These are phyloP conservation scores for Mrakia frigida DNA, from an alignment of 768 basidiomycete genomes.

Conservation along the genomic window DNA sequence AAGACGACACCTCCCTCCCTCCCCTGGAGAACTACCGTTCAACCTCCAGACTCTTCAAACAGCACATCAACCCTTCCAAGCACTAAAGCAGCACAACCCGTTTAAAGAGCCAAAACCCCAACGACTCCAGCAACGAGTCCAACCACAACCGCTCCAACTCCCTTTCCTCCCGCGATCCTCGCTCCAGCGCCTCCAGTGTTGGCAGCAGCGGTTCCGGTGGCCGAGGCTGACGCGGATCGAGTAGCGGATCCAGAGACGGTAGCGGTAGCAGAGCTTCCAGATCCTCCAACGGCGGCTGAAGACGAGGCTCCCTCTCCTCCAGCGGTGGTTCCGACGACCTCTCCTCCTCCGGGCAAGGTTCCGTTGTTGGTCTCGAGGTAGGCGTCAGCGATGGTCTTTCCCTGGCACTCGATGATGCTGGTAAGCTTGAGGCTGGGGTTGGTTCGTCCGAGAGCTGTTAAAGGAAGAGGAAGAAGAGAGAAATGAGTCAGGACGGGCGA, in stretches of 20 bases:
- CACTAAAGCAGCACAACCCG: neutral
- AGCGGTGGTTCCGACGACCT: neutral
- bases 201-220: neutral
- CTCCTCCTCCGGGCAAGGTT: constrained; percentile 2
- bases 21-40: neutral
- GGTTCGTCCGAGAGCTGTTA: constrained; percentile 57
- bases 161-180: neutral
- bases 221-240: neutral
- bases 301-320: constrained; percentile 13
- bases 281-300: constrained; percentile 15
- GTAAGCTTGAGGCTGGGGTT: constrained; percentile 63
- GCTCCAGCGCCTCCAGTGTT: constrained; percentile 1
- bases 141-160: neutral
- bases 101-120: constrained; percentile 7
- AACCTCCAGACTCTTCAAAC: neutral
- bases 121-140: constrained; percentile 6
- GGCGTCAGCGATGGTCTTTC: constrained; percentile 56
- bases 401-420: constrained; percentile 66
- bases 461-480: constrained; percentile 60
- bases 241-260: neutral
- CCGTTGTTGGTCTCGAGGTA: constrained; percentile 76
- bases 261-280: neutral
- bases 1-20: neutral
- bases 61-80: neutral
- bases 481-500: neutral